Evolutionary conservation across 140 eudicot genomes (phyloP).

Genomic region (Bidens hawaiensis): DNA sequence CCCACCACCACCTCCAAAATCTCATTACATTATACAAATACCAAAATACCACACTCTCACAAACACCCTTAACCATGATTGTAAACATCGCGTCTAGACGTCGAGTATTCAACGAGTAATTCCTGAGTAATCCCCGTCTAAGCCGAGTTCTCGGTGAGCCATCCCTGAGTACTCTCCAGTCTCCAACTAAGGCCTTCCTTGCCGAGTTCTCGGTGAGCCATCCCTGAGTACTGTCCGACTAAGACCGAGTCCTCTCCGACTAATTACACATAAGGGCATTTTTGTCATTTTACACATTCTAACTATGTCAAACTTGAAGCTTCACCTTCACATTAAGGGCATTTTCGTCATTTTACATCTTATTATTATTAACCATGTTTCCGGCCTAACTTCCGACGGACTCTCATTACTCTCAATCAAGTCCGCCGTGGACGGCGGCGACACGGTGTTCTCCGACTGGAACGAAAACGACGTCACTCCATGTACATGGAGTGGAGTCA

Average conservation of each 20-base stretch:
- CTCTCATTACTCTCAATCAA: conserved; percentile 68
- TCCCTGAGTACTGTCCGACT: too few relatives aligned
- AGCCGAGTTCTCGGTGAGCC: too few relatives aligned
- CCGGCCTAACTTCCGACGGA: conserved; percentile 67
- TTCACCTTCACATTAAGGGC: background rate
- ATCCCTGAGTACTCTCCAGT: too few relatives aligned
- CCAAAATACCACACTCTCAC: conserved; percentile 5
- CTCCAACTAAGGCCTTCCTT: too few relatives aligned
- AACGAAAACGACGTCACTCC: conserved; percentile 58
- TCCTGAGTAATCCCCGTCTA: too few relatives aligned
- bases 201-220: too few relatives aligned
- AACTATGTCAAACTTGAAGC: conserved; percentile 20
- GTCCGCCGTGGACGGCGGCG: conserved; percentile 71
- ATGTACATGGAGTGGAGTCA: conserved; percentile 76
- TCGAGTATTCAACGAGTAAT: too few relatives aligned
- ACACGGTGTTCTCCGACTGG: conserved; percentile 67
- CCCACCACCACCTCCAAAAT: conserved; percentile 27
- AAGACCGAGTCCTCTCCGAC: too few relatives aligned
- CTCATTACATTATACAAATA: background rate
- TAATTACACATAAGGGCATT: too few relatives aligned
- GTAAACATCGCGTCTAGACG: too few relatives aligned
- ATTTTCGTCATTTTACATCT: background rate
- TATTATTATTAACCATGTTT: background rate
- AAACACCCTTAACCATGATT: too few relatives aligned
- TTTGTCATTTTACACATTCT: too few relatives aligned